phyloP scores from a whole-genome alignment of 73 alveolate genomes.

The Tetrahymena malaccensis region DNA sequence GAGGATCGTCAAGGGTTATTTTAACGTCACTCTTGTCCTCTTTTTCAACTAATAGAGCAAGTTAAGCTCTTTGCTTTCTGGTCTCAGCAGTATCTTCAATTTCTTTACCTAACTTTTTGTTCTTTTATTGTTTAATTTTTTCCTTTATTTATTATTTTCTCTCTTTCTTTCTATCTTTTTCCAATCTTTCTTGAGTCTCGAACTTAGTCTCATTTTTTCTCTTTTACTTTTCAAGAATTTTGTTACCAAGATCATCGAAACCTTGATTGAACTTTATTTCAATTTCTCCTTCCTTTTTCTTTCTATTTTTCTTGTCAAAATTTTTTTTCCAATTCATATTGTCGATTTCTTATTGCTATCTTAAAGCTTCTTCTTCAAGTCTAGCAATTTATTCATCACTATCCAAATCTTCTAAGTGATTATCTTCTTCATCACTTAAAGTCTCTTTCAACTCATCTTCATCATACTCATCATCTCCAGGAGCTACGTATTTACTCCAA shows the following conservation, averaged over 20 bases:
- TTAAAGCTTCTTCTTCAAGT: constrained; percentile 5
- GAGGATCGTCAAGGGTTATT: neutral
- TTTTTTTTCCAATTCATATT: neutral
- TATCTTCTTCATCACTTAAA: constrained; percentile 63
- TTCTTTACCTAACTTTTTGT: neutral
- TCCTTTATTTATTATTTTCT: neutral
- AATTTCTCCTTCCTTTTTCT: neutral
- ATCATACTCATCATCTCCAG: constrained; percentile 53
- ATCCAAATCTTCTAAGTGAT: constrained; percentile 72
- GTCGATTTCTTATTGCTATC: neutral
- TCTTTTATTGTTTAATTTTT: neutral
- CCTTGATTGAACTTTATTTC: neutral
- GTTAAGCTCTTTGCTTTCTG: neutral
- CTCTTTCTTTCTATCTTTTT: neutral
- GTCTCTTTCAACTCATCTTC: constrained; percentile 64
- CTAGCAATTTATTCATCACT: constrained; percentile 44
- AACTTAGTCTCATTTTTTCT: neutral
- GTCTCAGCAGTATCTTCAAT: neutral
- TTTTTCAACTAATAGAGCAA: neutral
- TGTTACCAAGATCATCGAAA: neutral
- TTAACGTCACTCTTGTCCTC: neutral
- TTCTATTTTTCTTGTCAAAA: neutral
- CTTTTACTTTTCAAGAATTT: neutral
- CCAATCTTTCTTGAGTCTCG: neutral
- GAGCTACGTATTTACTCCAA: constrained; percentile 59